Conservation (phyloP, 1,139 yeast species). For the Tardiomyces digboiensis region DNA sequence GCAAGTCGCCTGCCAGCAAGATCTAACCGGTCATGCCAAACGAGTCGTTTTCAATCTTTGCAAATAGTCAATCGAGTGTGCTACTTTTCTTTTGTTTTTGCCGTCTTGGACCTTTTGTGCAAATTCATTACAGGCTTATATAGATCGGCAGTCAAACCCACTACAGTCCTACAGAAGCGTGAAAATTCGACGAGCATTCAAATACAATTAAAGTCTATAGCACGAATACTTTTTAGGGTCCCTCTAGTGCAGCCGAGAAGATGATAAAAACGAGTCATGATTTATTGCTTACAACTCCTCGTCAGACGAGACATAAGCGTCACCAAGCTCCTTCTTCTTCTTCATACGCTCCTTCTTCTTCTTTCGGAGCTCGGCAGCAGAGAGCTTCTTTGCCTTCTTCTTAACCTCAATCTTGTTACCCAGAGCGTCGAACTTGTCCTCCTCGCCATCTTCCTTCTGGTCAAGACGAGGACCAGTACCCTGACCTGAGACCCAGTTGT, state of each 20-base stretch:
- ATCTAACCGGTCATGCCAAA: neutral
- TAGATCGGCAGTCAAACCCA: too few relatives aligned
- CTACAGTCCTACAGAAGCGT: too few relatives aligned
- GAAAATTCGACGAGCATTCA: too few relatives aligned
- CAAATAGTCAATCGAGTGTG: too few relatives aligned
- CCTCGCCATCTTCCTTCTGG: conserved; percentile 95
- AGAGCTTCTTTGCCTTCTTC: conserved; percentile 96
- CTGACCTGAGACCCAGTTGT: conserved; percentile 99
- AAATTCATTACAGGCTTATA: too few relatives aligned
- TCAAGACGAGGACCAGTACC: conserved; percentile 99
- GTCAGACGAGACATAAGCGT: conserved; percentile 95
- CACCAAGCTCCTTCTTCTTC: conserved; percentile 99
- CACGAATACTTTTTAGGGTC: neutral
- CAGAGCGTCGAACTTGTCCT: conserved; percentile 98
- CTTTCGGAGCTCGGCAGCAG: conserved; percentile 99
- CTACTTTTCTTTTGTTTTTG: too few relatives aligned
- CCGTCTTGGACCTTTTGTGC: too few relatives aligned
- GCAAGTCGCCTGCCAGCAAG: neutral
- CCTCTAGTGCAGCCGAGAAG: neutral
- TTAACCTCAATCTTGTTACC: conserved; percentile 98
- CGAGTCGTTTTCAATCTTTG: too few relatives aligned
- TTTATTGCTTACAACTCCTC: conserved; percentile 44
- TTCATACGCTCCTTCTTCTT: conserved; percentile 99
- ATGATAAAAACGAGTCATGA: neutral
- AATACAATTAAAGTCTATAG: neutral